These are phyloP conservation scores for Acrasis kona DNA, from an alignment of 78 protist genomes.

Conservation along the genomic window DNA sequence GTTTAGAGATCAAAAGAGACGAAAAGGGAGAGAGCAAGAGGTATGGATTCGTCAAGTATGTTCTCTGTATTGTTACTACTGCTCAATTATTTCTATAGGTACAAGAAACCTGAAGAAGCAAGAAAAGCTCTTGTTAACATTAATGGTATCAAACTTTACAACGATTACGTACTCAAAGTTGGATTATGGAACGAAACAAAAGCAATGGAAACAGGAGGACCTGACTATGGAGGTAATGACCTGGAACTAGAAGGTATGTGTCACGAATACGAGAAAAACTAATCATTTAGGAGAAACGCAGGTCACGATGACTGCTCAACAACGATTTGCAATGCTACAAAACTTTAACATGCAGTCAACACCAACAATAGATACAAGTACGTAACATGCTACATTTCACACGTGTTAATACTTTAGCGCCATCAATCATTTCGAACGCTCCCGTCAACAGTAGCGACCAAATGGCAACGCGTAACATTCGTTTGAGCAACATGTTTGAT, in stretches of 20 bases:
- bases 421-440: too few species aligned
- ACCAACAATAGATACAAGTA: too few species aligned
- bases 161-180: conserved; percentile 21
- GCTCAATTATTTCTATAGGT: too few species aligned
- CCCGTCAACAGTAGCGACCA: too few species aligned
- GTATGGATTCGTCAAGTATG: too few species aligned
- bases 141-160: conserved; percentile 8
- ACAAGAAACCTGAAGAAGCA: conserved; percentile 23
- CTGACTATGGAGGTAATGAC: too few species aligned
- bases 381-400: too few species aligned
- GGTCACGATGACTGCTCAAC: not conserved
- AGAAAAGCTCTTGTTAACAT: conserved; percentile 22
- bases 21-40: not conserved
- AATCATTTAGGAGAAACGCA: conserved; percentile 1
- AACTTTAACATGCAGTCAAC: too few species aligned
- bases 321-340: conserved; percentile 4
- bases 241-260: too few species aligned
- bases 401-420: too few species aligned
- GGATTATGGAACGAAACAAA: conserved; percentile 18
- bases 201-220: not conserved
- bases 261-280: too few species aligned
- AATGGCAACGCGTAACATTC: conserved; percentile 30
- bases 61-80: too few species aligned
- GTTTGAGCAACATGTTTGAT: conserved; percentile 46
- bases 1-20: conserved; percentile 7